These are phyloP conservation scores for Cystofilobasidium capitatum DNA, from an alignment of 768 basidiomycete species.

Conservation along the genomic window DNA sequence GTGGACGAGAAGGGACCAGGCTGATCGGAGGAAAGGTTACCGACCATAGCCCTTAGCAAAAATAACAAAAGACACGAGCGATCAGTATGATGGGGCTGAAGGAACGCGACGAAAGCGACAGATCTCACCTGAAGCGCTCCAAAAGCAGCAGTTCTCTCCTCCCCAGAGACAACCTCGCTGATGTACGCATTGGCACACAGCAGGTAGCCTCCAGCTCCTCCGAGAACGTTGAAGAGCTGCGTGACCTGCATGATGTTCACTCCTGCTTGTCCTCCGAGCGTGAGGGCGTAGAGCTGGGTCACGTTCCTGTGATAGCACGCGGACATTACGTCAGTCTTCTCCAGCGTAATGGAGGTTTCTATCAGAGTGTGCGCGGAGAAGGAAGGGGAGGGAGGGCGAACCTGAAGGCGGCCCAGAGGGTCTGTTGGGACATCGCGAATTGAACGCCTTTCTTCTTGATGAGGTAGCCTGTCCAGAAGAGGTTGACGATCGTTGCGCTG, in stretches of 20 bases:
- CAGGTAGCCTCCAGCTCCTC: conserved; percentile 37
- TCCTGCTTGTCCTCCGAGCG: conserved; percentile 30
- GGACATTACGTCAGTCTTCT: too few relatives aligned
- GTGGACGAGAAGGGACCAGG: too few relatives aligned
- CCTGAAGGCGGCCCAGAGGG: conserved; percentile 33
- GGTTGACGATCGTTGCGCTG: conserved; percentile 33
- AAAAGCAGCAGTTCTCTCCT: conserved; percentile 35
- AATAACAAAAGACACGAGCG: too few relatives aligned
- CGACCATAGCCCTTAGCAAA: too few relatives aligned
- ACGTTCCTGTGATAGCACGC: too few relatives aligned
- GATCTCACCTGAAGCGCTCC: conserved; percentile 36
- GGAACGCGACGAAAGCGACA: too few relatives aligned
- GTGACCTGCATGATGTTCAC: conserved; percentile 34
- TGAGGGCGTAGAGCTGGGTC: conserved; percentile 33
- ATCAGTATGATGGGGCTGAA: too few relatives aligned
- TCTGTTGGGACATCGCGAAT: conserved; percentile 35
- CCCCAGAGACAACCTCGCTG: conserved; percentile 30
- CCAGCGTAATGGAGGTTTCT: too few relatives aligned
- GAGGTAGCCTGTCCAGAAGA: conserved; percentile 30
- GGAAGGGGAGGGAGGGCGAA: too few relatives aligned
- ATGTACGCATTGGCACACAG: conserved; percentile 36
- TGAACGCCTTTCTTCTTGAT: conserved; percentile 33
- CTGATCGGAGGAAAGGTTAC: too few relatives aligned
- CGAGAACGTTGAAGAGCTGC: conserved; percentile 37
- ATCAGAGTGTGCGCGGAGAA: too few relatives aligned